A percentile compares a stretch with the other conserved stretches of the same genome.
phyloP scores from a whole-genome alignment of 2,329 filamentous ascomycete genomes.

The Hymenoscyphus linearis region DNA sequence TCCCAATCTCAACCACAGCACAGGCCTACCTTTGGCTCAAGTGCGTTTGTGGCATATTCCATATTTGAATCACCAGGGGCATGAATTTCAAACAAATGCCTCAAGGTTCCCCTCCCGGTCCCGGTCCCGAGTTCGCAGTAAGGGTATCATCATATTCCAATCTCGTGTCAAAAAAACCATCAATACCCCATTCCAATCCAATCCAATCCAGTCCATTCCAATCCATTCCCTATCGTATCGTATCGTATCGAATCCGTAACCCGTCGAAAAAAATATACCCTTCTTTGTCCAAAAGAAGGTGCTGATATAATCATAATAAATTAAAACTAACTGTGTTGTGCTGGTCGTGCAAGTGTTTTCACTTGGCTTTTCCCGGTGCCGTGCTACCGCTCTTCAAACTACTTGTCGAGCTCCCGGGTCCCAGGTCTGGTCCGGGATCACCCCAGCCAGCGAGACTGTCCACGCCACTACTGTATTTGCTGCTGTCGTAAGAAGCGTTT shows the following conservation, averaged over 20 bases:
- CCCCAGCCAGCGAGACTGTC: slow-evolving; percentile 39
- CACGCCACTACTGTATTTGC: slow-evolving; percentile 27
- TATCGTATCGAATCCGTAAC: not conserved
- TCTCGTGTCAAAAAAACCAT: not conserved
- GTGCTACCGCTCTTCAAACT: slow-evolving; percentile 18
- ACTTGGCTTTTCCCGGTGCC: slow-evolving; percentile 27
- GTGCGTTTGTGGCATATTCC: not conserved
- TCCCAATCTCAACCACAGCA: not conserved
- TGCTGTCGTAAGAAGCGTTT: slow-evolving; percentile 19
- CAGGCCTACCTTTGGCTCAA: not conserved
- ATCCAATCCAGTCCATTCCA: no score
- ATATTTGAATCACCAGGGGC: not conserved
- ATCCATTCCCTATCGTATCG: not conserved
- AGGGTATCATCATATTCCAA: not conserved
- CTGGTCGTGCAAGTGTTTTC: not conserved
- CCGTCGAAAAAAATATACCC: not conserved
- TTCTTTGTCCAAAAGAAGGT: not conserved
- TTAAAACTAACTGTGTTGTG: not conserved
- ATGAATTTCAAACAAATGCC: no score
- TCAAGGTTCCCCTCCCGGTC: not conserved
- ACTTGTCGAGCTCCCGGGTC: slow-evolving; percentile 31
- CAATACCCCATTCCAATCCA: no score
- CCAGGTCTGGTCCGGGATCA: slow-evolving; percentile 51
- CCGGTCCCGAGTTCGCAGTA: not conserved
- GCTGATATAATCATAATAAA: not conserved